Conservation (phyloP, 1,284 basidiomycete species). For the Cutaneotrichosporon daszewskae region DNA sequence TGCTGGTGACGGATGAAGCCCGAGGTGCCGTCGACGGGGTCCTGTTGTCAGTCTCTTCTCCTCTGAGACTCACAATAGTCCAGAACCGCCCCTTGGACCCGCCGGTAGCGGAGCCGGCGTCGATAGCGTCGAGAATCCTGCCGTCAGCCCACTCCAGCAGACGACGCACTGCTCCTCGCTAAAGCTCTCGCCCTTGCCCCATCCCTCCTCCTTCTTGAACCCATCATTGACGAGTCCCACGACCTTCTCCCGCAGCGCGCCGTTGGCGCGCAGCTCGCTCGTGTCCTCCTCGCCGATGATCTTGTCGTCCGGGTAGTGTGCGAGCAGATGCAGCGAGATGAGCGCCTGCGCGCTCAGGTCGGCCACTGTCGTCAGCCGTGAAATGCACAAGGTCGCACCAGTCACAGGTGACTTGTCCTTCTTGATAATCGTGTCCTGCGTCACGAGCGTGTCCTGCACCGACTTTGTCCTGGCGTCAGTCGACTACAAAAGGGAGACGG, state of each 20-base stretch:
- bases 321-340: constrained; percentile 68
- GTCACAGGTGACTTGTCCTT: constrained; percentile 95
- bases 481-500: constrained; percentile 5
- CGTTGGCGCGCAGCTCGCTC: constrained; percentile 60
- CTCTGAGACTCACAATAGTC: constrained; percentile 56
- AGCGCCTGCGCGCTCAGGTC: constrained; percentile 88
- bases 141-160: constrained; percentile 53
- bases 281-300: constrained; percentile 97
- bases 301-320: constrained; percentile 74
- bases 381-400: constrained; percentile 54
- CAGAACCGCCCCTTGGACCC: constrained; percentile 58
- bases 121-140: constrained; percentile 75
- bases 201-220: constrained; percentile 48
- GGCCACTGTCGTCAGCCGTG: constrained; percentile 57
- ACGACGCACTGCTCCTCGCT: constrained; percentile 50
- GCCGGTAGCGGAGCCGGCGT: constrained; percentile 75
- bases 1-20: constrained; percentile 92
- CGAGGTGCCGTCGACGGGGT: constrained; percentile 43
- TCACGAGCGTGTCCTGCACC: constrained; percentile 83
- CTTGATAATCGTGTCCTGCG: constrained; percentile 81
- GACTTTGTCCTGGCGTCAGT: constrained; percentile 59
- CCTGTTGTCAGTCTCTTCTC: constrained; percentile 20
- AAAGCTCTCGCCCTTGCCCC: constrained; percentile 34
- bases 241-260: constrained; percentile 63
- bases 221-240: constrained; percentile 78